Conservation (phyloP, 164 flowering plant genomes). For the Chimonanthus salicifolius region DNA sequence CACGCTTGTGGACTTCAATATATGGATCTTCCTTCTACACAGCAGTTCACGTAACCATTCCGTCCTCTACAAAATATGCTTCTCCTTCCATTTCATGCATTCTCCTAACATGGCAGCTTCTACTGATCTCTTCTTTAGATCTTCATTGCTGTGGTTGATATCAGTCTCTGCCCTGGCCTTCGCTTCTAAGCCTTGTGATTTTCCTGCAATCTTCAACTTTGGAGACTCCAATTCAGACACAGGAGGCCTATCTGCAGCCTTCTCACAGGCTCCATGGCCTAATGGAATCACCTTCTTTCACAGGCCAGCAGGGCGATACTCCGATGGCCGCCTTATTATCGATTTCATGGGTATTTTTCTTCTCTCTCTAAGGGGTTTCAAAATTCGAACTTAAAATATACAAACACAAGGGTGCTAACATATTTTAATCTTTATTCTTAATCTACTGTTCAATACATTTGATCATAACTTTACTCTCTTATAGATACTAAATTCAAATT, state of each 20-base stretch:
- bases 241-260: slow-evolving; percentile 46
- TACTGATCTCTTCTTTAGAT: neutral
- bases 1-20: too few relatives aligned
- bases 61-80: too few relatives aligned
- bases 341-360: neutral
- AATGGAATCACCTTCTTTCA: slow-evolving; percentile 38
- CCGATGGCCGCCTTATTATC: slow-evolving; percentile 42
- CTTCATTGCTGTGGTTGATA: neutral
- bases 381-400: too few relatives aligned
- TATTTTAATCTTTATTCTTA: too few relatives aligned
- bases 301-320: slow-evolving; percentile 38
- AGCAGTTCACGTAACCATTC: too few relatives aligned
- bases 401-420: too few relatives aligned
- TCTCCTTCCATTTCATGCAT: neutral
- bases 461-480: too few relatives aligned
- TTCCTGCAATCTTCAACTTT: slow-evolving; percentile 36
- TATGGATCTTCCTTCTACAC: too few relatives aligned
- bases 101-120: neutral
- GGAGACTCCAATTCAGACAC: slow-evolving; percentile 65
- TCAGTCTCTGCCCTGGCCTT: neutral
- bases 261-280: slow-evolving; percentile 31
- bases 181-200: neutral
- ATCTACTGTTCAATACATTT: too few relatives aligned
- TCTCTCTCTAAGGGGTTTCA: too few relatives aligned
- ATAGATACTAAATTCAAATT: too few relatives aligned